Base-by-base conservation (phyloP, 2,329 filamentous ascomycete species). In the Epicoccum nigrum region DNA sequence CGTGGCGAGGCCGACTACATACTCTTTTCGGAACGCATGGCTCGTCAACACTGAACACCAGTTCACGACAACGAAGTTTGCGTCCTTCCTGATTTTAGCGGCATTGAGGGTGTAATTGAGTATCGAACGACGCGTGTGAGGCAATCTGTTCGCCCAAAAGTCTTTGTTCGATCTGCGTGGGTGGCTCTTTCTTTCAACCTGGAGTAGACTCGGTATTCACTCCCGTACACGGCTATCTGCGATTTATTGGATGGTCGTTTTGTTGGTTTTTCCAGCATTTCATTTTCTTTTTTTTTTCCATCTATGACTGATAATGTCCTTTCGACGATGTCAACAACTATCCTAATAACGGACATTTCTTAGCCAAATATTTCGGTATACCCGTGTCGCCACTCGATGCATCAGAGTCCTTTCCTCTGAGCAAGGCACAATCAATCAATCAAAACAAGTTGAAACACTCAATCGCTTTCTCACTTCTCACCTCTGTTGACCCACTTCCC, bases 281-380 rank as follows among this genome's bases (percentile, higher is more conserved):
- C 20, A 19, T 11, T 7, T 21, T 7, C 4, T 38, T 44, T 30
- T 9, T 7, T 39, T 32, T 31, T 40, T 39, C n/a, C n/a, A n/a
- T n/a, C n/a, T n/a, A 45, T 21, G 45, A 54, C 20, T 13, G 48
- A 45, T 43, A 38, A 49, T 39, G n/a, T 40, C 15, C 34, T 40
- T 44, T 45, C 40, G 23, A 54, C 35, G 44, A 48, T 27, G 13
- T 27, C 13, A 25, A 54, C 40, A 45, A 17, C 51, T 35, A 35
- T n/a, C 28, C 23, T 44, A 48, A 41, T 54, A 15, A 41, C 45
- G 23, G 15, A 54, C 25, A 49, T 54, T 41, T 30, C n/a, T 45
- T 54, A 54, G 44, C 51, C 25, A 41, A 54, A 30, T 16, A 54
- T 45, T 41, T 38, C 30, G 51, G 51, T 54, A 54, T 54, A 49